Evolutionary conservation across 2,329 filamentous ascomycete genomes (phyloP).

Genomic region (Fusarium tupiense): DNA sequence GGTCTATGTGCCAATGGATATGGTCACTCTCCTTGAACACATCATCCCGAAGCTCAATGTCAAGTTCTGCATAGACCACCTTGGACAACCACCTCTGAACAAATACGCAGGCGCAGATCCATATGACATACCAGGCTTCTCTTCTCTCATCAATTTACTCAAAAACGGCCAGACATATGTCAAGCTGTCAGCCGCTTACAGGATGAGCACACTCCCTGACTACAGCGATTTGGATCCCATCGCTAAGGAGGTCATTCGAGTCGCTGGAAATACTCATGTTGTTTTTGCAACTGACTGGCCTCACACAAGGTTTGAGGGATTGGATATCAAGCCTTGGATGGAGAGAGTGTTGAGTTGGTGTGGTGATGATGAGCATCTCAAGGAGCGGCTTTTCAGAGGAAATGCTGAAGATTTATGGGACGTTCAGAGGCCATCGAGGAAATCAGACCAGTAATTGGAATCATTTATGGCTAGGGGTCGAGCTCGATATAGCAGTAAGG

Average conservation of each 20-base stretch:
- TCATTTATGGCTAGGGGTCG: neutral
- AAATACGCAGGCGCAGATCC: slow-evolving; percentile 33
- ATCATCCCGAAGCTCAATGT: slow-evolving; percentile 60
- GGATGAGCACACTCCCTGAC: slow-evolving; percentile 57
- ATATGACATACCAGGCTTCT: slow-evolving; percentile 40
- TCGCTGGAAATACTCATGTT: slow-evolving; percentile 53
- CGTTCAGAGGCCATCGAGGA: slow-evolving; percentile 1
- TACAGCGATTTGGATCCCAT: slow-evolving; percentile 59
- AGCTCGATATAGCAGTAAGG: no score
- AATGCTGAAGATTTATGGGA: slow-evolving; percentile 64
- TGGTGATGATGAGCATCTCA: slow-evolving; percentile 53
- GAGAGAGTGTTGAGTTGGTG: slow-evolving; percentile 65
- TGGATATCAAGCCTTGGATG: slow-evolving; percentile 60
- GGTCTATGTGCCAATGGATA: slow-evolving; percentile 64
- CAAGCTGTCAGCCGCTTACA: slow-evolving; percentile 69
- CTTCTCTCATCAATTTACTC: slow-evolving; percentile 58
- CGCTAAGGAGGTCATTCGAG: slow-evolving; percentile 58
- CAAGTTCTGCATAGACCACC: slow-evolving; percentile 68
- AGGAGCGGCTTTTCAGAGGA: slow-evolving; percentile 61
- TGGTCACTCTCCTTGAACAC: slow-evolving; percentile 58
- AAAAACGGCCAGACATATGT: slow-evolving; percentile 60
- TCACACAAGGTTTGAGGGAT: slow-evolving; percentile 67
- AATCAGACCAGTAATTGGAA: neutral
- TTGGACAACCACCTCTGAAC: slow-evolving; percentile 59
- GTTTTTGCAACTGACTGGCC: slow-evolving; percentile 73